Conservation (phyloP, 805 yeast genomes). For the Clavispora phyllophila region DNA sequence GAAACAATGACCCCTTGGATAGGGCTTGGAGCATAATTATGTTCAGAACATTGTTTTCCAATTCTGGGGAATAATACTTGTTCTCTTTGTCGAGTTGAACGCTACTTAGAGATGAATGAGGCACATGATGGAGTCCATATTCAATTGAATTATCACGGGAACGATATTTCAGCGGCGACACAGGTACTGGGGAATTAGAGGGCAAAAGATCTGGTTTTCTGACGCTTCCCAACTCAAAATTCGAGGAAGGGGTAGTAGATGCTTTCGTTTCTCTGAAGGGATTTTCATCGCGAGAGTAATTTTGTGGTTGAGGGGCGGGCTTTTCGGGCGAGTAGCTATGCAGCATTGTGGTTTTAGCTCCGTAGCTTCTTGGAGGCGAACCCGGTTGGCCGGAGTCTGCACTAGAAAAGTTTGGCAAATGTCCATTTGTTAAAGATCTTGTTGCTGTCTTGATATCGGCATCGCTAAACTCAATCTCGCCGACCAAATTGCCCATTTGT, state of each 20-base stretch:
- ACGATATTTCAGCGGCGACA: neutral
- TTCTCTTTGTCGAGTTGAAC: neutral
- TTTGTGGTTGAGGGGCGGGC: neutral
- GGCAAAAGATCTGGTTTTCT: slow-evolving; percentile 3
- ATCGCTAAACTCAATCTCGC: slow-evolving; percentile 55
- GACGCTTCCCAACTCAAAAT: slow-evolving; percentile 3
- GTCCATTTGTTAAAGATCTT: slow-evolving; percentile 59
- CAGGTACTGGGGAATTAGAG: neutral
- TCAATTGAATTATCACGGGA: neutral
- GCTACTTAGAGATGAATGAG: neutral
- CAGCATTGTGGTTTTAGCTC: slow-evolving; percentile 16
- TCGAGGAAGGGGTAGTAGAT: neutral
- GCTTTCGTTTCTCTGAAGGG: slow-evolving; percentile 5
- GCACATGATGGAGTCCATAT: neutral
- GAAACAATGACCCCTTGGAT: slow-evolving; percentile 61
- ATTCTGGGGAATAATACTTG: slow-evolving; percentile 2
- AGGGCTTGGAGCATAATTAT: slow-evolving; percentile 61
- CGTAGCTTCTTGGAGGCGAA: slow-evolving; percentile 11
- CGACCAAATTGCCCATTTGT: slow-evolving; percentile 56
- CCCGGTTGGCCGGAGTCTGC: slow-evolving; percentile 27
- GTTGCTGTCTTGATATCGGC: slow-evolving; percentile 69
- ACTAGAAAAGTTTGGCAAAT: slow-evolving; percentile 68
- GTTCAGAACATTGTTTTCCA: slow-evolving; percentile 10
- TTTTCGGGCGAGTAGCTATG: slow-evolving; percentile 2
- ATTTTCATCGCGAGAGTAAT: neutral